phyloP scores from a whole-genome alignment of 1,139 yeast species.

The Diutina mesorugosa region DNA sequence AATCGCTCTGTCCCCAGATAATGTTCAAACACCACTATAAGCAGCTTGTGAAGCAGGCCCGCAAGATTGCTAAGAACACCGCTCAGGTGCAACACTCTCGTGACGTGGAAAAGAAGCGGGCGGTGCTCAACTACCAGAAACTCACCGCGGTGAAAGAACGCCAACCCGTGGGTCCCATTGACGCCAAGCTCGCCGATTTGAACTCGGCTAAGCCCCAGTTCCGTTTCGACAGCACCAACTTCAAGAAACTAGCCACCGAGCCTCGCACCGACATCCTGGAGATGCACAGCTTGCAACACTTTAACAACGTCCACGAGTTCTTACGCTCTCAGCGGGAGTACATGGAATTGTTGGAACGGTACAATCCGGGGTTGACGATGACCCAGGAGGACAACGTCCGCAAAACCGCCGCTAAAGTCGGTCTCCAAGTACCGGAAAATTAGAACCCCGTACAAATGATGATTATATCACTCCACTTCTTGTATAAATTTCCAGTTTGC shows the following conservation, averaged over 20 bases:
- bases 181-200: constrained; percentile 7
- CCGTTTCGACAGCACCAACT: constrained; percentile 11
- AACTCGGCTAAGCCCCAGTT: constrained; percentile 5
- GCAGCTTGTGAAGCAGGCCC: constrained; percentile 30
- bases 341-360: constrained; percentile 67
- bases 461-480: neutral
- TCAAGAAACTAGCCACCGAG: constrained; percentile 11
- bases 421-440: constrained; percentile 25
- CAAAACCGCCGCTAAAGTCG: constrained; percentile 77
- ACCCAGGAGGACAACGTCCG: constrained; percentile 67
- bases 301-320: constrained; percentile 40
- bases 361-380: constrained; percentile 75
- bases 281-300: constrained; percentile 15
- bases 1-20: neutral
- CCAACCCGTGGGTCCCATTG: constrained; percentile 22
- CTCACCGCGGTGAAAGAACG: constrained; percentile 33
- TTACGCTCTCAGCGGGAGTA: constrained; percentile 65
- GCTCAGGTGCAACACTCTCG: constrained; percentile 30
- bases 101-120: constrained; percentile 35
- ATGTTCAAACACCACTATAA: constrained; percentile 9
- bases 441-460: no score
- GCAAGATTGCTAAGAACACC: constrained; percentile 28
- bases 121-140: constrained; percentile 41
- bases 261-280: constrained; percentile 10
- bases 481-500: neutral